Base-by-base conservation (phyloP, 2,329 filamentous ascomycete genomes). In the Chaetomiaceae sp. region DNA sequence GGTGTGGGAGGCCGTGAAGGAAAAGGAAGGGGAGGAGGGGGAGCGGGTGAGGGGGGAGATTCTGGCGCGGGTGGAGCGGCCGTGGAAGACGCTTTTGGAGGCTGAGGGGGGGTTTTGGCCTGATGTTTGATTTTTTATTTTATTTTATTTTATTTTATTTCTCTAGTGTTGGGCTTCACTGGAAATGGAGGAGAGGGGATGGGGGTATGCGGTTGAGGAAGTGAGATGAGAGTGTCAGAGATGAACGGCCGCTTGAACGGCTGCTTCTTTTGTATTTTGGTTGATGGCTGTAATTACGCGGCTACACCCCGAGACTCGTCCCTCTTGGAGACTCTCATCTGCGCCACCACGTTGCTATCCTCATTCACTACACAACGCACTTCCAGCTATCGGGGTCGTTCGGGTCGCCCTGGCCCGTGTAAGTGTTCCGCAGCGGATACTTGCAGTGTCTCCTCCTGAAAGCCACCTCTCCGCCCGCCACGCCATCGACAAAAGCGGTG, bases 21-120 rank as follows among this genome's bases (percentile, higher is more conserved):
- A 64, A 58, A 14, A 43, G 36, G 54, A 55, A 11, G 56, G 44
- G 1, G 57, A 57, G 10, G 57, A 53, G 30, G 43, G 25, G 34
- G 61, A 62, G 16, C 62, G 64, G 21, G 65, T 61, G 1, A 68
- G 70, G 50, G 66, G 67, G 51, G 62, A 61, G 34, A 60, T 75
- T 46, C 60, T 72, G 25, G 64, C 67, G 46, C 64, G 73, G 33
- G 73, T 73, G 1, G 62, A 74, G 60, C 71, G 65, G 46, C 70
- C 75, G 55, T 80, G 75, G 71, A 69, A 62, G 52, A 73, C 75
- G 51, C 73, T 84, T 30, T 62, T 86, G 56, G 73, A 73, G 53
- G 73, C 82, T 8, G 82, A 86, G 67, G 73, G 75, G 60, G 67
- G 69, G 1, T 86, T 85, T 63, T 85, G 81, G 82, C 81, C 81